Evolutionary conservation across 1,284 basidiomycete species (phyloP), one percentile per base, ranked within the genome.

Genomic region (Tranzscheliella williamsii): DNA sequence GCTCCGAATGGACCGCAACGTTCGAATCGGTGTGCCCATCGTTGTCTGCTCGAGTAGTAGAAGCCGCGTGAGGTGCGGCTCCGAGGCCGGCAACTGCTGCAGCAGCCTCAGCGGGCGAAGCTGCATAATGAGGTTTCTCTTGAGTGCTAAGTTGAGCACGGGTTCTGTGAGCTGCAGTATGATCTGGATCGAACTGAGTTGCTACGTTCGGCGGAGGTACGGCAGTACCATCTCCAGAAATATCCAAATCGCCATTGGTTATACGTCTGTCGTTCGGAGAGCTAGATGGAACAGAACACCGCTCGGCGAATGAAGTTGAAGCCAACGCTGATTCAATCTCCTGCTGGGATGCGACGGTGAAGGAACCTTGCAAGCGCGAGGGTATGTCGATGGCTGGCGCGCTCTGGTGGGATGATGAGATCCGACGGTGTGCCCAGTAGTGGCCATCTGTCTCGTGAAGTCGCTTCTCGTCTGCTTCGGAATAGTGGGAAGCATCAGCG

Each of bases 381-480:
- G 52, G 57, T 13, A 56, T 50, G 34, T 53, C 58, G 24, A 66
- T 44, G 8, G 58, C 54, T 24, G 61, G 41, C 5, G 44, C 36
- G 17, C 27, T 49, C 3, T 44, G 48, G 33, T 49, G 47, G 12
- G 56, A 53, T 9, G 57, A 54, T 9, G 52, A 64, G 34, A 64
- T 41, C 20, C 64, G 66, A 36, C 62, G 39, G 17, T 65, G 62
- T 12, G 62, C 62, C 62, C 62, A 65, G 29, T 45, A 62, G 43
- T 70, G 63, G 20, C 57, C 62, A 12, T 69, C 58, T 15, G 53
- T 45, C 41, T 71, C 61, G 40, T 69, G 68, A 12, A 68, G 48
- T 8, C 54, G 56, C 54, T 69, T 71, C 38, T 71, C 68, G 42
- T 71, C 68, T 1, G 53, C 54, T 30, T 71, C 68, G 3, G 55